Base-by-base conservation (phyloP, 345 rosid species). In the Barbarea vulgaris region DNA sequence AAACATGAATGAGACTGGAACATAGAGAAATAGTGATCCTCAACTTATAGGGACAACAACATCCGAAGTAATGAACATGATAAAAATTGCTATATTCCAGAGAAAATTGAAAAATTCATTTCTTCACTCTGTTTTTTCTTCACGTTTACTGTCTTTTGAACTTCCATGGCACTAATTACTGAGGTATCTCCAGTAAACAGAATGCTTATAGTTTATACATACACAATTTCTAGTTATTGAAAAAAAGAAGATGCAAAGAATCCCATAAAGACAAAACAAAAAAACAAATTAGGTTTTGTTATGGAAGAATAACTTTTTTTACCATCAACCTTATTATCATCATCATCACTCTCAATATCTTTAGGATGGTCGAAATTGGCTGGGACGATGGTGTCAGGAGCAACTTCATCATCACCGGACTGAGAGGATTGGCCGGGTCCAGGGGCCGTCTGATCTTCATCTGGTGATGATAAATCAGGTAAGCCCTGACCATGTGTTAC, bases 401-500 rank as follows among this genome's bases (percentile, higher is more conserved):
- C 93, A 2, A 85, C 69, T 1, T 86, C 97, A 28, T 82, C 93
- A 15, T 85, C 84, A 3, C 79, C 82, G 1, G 81, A 70, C 30
- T 85, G 87, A 1, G 86, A 84, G 13, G 75, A 46, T 31, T 83
- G 42, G 1, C 77, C 79, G 0, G 96, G 99, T 12, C 85, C 95
- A 0, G 92, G 92, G 0, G 96, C 84, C 2, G 66, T 10, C 33
- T 67, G 54, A 56, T 72, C 67, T 22, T 77, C 83, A 50, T 82
- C 84, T 11, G 78, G 75, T 15, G 89, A 84, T 11, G 87, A 89
- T 17, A 11, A 53, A 56, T 10, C 18, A 55, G 93, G 97, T 65
- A 95, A 69, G 1, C 99, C 99, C 60, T 82, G 62, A 10, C 99
- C 97, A 39, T 92, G 97, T 21, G 87, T 80, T 36, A 95, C 97